Percentiles rank a stretch among this genome's conserved stretches.
Conservation (phyloP, 2,329 filamentous ascomycete species). For the Seiridium unicorne region DNA sequence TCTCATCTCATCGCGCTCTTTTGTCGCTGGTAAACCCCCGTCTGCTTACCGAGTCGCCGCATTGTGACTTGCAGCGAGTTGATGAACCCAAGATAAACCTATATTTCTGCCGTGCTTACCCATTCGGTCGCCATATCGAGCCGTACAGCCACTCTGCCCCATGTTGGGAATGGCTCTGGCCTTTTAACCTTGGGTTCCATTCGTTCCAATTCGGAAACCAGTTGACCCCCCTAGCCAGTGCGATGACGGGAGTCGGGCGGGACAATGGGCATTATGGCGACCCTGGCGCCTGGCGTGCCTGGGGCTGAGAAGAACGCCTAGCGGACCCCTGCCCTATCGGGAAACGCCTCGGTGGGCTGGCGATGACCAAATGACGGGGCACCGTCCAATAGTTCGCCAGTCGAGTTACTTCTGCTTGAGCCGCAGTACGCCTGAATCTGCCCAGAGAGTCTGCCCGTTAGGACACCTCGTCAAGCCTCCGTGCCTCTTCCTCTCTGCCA, state of each 20-base stretch:
- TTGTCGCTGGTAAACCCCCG: no score
- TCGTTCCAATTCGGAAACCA: neutral
- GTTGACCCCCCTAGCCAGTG: neutral
- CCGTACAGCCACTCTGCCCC: constrained; percentile 1
- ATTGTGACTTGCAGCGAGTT: no score
- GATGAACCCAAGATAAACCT: no score
- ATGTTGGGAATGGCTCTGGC: neutral
- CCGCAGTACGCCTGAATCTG: constrained; percentile 4
- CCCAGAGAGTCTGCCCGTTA: constrained; percentile 8
- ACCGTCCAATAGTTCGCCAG: neutral
- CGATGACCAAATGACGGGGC: neutral
- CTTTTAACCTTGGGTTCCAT: neutral
- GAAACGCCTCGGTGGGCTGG: constrained; percentile 17
- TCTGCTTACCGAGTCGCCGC: no score
- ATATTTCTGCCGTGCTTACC: neutral
- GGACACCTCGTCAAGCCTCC: constrained; percentile 5
- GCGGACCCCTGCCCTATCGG: neutral
- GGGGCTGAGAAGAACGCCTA: constrained; percentile 21
- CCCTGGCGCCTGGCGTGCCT: constrained; percentile 15
- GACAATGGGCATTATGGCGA: neutral
- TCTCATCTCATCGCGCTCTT: no score
- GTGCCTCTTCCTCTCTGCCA: constrained; percentile 7
- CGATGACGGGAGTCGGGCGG: neutral
- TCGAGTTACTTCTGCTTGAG: constrained; percentile 7
- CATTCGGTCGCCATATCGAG: neutral